These are phyloP conservation scores for Euphrasia confusa DNA, from an alignment of 257 asterid species.

Conservation along the genomic window DNA sequence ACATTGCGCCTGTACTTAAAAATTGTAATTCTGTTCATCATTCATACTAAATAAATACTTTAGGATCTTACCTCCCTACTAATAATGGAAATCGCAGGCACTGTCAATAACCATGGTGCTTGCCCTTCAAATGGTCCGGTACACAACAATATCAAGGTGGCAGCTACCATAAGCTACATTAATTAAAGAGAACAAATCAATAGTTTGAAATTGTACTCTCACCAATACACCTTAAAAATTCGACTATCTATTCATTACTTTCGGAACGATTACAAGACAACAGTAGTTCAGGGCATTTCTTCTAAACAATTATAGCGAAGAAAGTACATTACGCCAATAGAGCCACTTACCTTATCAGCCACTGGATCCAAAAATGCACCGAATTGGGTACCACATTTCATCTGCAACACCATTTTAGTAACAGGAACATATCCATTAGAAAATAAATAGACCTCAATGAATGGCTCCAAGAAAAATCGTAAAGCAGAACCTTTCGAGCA, in stretches of 20 bases:
- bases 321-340: background rate
- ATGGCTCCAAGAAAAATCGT: slow-evolving; percentile 8
- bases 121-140: slow-evolving; percentile 75
- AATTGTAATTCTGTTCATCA: too few relatives aligned
- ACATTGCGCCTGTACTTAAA: too few relatives aligned
- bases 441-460: slow-evolving; percentile 20
- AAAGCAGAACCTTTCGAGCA: slow-evolving; percentile 75
- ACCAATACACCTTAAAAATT: slow-evolving; percentile 5
- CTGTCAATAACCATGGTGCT: slow-evolving; percentile 77
- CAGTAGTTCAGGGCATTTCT: background rate
- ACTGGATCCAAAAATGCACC: slow-evolving; percentile 99
- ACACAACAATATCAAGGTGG: slow-evolving; percentile 88
- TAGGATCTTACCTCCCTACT: slow-evolving; percentile 79
- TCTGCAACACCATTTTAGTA: slow-evolving; percentile 45
- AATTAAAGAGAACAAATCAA: slow-evolving; percentile 5
- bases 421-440: slow-evolving; percentile 18
- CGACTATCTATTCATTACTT: background rate
- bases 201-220: slow-evolving; percentile 15
- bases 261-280: too few relatives aligned
- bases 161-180: slow-evolving; percentile 95
- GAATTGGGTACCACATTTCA: slow-evolving; percentile 87
- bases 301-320: background rate
- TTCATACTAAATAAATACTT: background rate
- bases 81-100: slow-evolving; percentile 85
- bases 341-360: slow-evolving; percentile 80